Evolutionary conservation across 345 rosid species (phyloP).

Genomic region (Citrus unshiu): DNA sequence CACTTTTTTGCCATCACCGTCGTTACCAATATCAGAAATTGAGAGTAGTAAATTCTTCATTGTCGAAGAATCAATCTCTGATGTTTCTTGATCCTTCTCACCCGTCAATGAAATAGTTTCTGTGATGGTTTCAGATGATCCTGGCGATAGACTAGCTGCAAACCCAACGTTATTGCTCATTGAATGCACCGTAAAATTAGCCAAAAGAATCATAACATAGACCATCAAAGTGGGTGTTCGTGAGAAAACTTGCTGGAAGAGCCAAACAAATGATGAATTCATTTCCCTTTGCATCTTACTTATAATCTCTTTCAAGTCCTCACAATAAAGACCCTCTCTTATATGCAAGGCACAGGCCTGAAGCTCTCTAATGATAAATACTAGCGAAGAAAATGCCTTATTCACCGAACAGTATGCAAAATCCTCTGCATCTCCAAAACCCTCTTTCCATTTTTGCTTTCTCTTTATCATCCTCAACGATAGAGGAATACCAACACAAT

Average conservation of each 20-base stretch:
- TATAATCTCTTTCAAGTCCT: slow-evolving; percentile 39
- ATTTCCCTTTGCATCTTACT: slow-evolving; percentile 48
- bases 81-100: slow-evolving; percentile 12
- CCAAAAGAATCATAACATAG: slow-evolving; percentile 60
- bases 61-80: slow-evolving; percentile 5
- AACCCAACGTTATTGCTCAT: slow-evolving; percentile 29
- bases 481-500: slow-evolving; percentile 51
- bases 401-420: slow-evolving; percentile 49
- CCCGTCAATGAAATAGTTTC: neutral
- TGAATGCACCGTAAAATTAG: slow-evolving; percentile 65
- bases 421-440: slow-evolving; percentile 42
- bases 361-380: slow-evolving; percentile 63
- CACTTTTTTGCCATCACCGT: neutral
- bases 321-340: slow-evolving; percentile 31
- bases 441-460: slow-evolving; percentile 46
- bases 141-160: slow-evolving; percentile 10
- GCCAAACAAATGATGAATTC: slow-evolving; percentile 57
- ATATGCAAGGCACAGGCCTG: slow-evolving; percentile 46
- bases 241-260: slow-evolving; percentile 64
- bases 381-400: slow-evolving; percentile 69
- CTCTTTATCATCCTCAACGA: slow-evolving; percentile 63
- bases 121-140: neutral
- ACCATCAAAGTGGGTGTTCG: slow-evolving; percentile 74
- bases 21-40: neutral
- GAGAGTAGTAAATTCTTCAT: neutral